Evolutionary conservation across 768 basidiomycete genomes (phyloP).

Genomic region (Trametes sanguinea): DNA sequence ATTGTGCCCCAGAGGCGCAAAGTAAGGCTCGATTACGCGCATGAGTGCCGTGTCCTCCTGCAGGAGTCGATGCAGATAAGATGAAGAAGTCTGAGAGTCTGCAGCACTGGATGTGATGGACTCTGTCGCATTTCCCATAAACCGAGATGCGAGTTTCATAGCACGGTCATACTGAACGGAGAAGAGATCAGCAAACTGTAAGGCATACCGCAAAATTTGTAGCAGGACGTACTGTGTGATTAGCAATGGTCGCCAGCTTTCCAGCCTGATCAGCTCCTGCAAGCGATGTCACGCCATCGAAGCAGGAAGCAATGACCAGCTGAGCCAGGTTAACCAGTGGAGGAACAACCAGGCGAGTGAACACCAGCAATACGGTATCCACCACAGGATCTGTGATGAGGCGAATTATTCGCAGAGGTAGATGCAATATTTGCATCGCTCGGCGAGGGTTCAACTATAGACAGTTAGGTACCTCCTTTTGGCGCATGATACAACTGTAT

Average conservation of each 20-base stretch:
- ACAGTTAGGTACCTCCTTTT: background rate
- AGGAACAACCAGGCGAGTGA: conserved; percentile 53
- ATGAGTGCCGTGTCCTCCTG: conserved; percentile 41
- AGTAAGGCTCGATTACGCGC: conserved; percentile 55
- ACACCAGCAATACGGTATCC: conserved; percentile 56
- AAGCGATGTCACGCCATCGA: background rate
- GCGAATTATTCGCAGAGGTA: conserved; percentile 79
- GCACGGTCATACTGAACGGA: conserved; percentile 5
- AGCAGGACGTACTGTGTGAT: background rate
- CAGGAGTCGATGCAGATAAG: conserved; percentile 37
- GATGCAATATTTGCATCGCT: conserved; percentile 67
- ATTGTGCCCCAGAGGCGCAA: conserved; percentile 59
- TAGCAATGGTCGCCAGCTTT: background rate
- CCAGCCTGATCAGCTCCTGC: conserved; percentile 12
- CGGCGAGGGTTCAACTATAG: conserved; percentile 73
- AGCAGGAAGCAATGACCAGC: background rate
- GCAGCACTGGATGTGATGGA: background rate
- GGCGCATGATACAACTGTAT: background rate
- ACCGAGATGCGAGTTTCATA: background rate
- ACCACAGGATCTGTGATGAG: conserved; percentile 84
- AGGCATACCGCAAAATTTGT: background rate
- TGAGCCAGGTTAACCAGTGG: conserved; percentile 29
- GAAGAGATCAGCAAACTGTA: too few species aligned
- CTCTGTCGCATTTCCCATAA: background rate
- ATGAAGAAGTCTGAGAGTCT: background rate